phyloP scores from a whole-genome alignment of 352 stramenopile species.

The Globisporangium mamillatum region DNA sequence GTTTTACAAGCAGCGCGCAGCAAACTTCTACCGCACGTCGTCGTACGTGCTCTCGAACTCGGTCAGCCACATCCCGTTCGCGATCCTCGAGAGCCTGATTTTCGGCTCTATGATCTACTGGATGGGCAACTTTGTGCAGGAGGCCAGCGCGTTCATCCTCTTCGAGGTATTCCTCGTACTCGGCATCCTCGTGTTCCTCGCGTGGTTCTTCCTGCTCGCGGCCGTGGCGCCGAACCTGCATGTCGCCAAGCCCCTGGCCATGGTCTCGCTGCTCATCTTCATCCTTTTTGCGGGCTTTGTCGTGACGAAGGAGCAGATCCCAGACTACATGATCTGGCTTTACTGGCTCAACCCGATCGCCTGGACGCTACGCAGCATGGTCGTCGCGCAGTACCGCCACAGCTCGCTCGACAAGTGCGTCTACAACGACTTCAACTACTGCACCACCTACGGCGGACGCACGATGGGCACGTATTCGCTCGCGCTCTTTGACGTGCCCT shows the following conservation, averaged over 20 bases:
- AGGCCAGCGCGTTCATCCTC: constrained; percentile 54
- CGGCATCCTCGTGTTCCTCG: constrained; percentile 50
- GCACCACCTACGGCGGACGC: constrained; percentile 25
- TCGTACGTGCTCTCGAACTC: constrained; percentile 72
- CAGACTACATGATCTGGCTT: constrained; percentile 57
- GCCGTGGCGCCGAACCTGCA: constrained; percentile 35
- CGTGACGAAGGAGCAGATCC: constrained; percentile 49
- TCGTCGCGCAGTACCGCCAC: constrained; percentile 49
- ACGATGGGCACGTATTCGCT: constrained; percentile 56
- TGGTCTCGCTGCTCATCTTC: constrained; percentile 58
- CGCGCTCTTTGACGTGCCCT: constrained; percentile 40
- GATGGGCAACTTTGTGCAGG: constrained; percentile 66
- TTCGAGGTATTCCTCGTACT: constrained; percentile 72
- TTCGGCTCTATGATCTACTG: constrained; percentile 89
- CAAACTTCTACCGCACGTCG: constrained; percentile 85
- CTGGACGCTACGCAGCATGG: constrained; percentile 45
- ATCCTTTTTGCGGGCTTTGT: constrained; percentile 71
- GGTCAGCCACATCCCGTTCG: constrained; percentile 52
- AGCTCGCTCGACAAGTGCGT: constrained; percentile 31
- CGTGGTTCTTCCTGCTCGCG: constrained; percentile 55
- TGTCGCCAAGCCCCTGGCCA: constrained; percentile 55
- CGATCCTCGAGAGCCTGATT: constrained; percentile 70
- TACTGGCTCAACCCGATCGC: constrained; percentile 73
- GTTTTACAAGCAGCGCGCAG: constrained; percentile 88
- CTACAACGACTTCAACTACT: constrained; percentile 44